phyloP scores from a whole-genome alignment of 345 rosid species.

The Pseudoturritis turrita region DNA sequence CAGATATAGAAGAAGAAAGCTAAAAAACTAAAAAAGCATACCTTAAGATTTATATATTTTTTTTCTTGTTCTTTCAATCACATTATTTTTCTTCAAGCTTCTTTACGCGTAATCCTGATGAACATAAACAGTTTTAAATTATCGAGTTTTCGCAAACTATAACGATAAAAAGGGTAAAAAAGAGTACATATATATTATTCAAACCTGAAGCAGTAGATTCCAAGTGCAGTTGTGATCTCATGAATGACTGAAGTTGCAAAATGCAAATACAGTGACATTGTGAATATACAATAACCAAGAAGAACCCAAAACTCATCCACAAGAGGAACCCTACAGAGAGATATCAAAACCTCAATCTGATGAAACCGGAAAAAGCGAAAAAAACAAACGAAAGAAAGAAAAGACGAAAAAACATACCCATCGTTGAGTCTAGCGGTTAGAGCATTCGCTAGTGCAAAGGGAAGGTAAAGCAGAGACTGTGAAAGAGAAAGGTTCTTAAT shows the following conservation, averaged over 20 bases:
- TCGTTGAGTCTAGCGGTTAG: slow-evolving; percentile 84
- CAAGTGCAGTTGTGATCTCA: slow-evolving; percentile 93
- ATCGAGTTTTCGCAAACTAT: neutral
- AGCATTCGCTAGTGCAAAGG: slow-evolving; percentile 89
- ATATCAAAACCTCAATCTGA: too few species aligned
- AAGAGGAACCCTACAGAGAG: slow-evolving; percentile 66
- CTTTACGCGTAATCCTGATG: slow-evolving; percentile 82
- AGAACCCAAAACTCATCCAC: slow-evolving; percentile 94
- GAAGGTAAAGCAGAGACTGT: slow-evolving; percentile 90
- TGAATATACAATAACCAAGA: slow-evolving; percentile 82
- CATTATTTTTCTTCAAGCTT: slow-evolving; percentile 50
- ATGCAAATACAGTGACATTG: slow-evolving; percentile 78
- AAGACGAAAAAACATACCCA: slow-evolving; percentile 52
- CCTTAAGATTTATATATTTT: neutral
- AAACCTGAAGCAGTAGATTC: slow-evolving; percentile 98
- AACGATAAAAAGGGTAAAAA: neutral
- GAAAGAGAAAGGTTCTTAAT: neutral
- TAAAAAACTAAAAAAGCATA: neutral
- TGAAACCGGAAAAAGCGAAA: neutral
- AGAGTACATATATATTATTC: neutral
- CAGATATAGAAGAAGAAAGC: neutral
- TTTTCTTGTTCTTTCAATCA: neutral
- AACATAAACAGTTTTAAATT: neutral
- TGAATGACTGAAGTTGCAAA: slow-evolving; percentile 90
- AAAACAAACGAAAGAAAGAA: neutral